Evolutionary conservation across 805 yeast species (phyloP).

Genomic region (Starmerella bombi): DNA sequence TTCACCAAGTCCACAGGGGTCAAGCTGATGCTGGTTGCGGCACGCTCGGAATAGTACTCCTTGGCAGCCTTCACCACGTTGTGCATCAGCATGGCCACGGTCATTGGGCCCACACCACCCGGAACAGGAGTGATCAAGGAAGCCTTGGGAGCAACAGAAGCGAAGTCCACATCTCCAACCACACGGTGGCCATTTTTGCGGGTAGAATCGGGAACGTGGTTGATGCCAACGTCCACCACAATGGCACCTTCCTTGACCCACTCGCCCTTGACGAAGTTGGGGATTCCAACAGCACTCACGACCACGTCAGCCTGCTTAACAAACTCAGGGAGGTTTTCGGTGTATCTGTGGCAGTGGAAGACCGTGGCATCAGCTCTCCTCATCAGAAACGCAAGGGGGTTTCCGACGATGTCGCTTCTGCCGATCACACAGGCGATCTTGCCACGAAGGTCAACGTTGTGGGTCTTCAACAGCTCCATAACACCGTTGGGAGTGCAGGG

Average conservation of each 20-base stretch:
- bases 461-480: slow-evolving; percentile 60
- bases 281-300: slow-evolving; percentile 82
- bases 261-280: slow-evolving; percentile 72
- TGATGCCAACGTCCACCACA: slow-evolving; percentile 91
- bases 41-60: slow-evolving; percentile 34
- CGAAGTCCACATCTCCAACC: slow-evolving; percentile 93
- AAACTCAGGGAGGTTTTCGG: slow-evolving; percentile 44
- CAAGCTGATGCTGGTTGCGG: slow-evolving; percentile 35
- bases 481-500: slow-evolving; percentile 97
- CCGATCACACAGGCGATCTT: slow-evolving; percentile 84
- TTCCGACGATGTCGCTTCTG: slow-evolving; percentile 90
- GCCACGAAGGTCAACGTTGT: slow-evolving; percentile 58
- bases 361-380: slow-evolving; percentile 72
- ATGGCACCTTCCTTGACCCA: slow-evolving; percentile 77
- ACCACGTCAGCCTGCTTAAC: slow-evolving; percentile 70
- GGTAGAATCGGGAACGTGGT: slow-evolving; percentile 63
- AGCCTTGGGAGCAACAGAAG: slow-evolving; percentile 47
- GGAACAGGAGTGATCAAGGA: slow-evolving; percentile 87
- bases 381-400: slow-evolving; percentile 77
- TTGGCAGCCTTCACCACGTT: slow-evolving; percentile 77
- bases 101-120: slow-evolving; percentile 99
- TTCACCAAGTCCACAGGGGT: slow-evolving; percentile 38
- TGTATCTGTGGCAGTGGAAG: slow-evolving; percentile 68
- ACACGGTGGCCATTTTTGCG: slow-evolving; percentile 67
- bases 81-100: slow-evolving; percentile 86